Conservation (phyloP, 306 rosid genomes). For the Senna tora region DNA sequence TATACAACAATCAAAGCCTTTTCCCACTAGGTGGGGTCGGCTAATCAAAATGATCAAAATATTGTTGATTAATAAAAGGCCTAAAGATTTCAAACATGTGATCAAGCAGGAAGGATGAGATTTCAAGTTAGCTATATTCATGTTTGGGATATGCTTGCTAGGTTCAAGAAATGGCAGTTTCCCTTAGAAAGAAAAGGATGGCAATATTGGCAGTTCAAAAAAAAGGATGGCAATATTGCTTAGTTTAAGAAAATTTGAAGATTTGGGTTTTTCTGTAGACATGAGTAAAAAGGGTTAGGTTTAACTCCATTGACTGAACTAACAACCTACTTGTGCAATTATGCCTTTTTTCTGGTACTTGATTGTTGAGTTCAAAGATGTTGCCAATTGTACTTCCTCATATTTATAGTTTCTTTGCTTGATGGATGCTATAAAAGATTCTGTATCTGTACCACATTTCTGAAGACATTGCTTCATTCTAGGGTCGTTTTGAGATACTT, state of each 20-base stretch:
- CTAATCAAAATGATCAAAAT: too few species aligned
- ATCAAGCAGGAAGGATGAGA: background rate
- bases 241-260: background rate
- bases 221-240: background rate
- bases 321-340: background rate
- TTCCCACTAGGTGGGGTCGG: too few species aligned
- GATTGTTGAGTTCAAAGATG: constrained; percentile 1
- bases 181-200: background rate
- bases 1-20: too few species aligned
- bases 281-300: background rate
- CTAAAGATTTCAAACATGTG: background rate
- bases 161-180: background rate
- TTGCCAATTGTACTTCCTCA: background rate
- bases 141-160: background rate
- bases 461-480: constrained; percentile 26
- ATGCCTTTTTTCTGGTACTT: background rate
- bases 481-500: constrained; percentile 90
- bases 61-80: background rate
- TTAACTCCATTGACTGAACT: background rate
- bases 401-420: background rate
- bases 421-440: background rate
- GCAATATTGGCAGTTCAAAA: background rate
- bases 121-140: background rate
- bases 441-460: constrained; percentile 3
- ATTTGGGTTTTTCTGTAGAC: background rate